Evolutionary conservation across 345 rosid genomes (phyloP), one percentile per base, ranked within the genome.

Genomic region (Arabis hirsuta): DNA sequence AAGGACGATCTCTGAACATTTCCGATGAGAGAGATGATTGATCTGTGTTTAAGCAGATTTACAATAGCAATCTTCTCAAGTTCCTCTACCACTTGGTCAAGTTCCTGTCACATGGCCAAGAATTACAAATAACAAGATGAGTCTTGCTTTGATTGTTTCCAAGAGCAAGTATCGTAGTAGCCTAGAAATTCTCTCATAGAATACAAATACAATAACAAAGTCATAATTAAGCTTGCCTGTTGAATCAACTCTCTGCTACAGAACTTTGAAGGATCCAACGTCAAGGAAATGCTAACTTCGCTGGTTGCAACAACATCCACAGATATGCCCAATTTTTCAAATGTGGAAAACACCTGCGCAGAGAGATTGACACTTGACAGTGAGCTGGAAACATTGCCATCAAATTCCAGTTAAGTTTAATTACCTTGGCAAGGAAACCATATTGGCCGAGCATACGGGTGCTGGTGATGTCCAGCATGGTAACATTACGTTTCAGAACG

Each of bases 281-380:
- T 92, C 87, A 92, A 65, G 6, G 98, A 92, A 64, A 92, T 86
- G 81, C 96, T 92, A 73, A 92, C 96, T 90, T 90, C 97, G 80
- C 98, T 90, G 11, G 96, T 92, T 47, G 98, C 98, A 13, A 92
- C 98, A 55, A 90, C 98, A 78, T 92, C 98, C 14, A 92, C 96
- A 0, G 96, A 92, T 82, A 92, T 90, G 73, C 96, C 98, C 72
- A 92, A 74, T 68, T 90, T 95, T 76, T 90, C 96, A 79, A 92
- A 90, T 71, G 73, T 90, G 29, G 96, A 82, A 76, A 92, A 92
- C 32, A 92, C 98, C 96, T 92, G 74, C 69, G 1, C n/a, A 36
- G 41, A 32, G 36, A 32, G 36, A 32, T 32, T 32, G 36, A 36
- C 41, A 36, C 3, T 36, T 36, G 22, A 73, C 20, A 22, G 7